Evolutionary conservation across 352 stramenopile species (phyloP), one percentile per base, ranked within the genome.

Genomic region (Phytophthora boehmeriae): DNA sequence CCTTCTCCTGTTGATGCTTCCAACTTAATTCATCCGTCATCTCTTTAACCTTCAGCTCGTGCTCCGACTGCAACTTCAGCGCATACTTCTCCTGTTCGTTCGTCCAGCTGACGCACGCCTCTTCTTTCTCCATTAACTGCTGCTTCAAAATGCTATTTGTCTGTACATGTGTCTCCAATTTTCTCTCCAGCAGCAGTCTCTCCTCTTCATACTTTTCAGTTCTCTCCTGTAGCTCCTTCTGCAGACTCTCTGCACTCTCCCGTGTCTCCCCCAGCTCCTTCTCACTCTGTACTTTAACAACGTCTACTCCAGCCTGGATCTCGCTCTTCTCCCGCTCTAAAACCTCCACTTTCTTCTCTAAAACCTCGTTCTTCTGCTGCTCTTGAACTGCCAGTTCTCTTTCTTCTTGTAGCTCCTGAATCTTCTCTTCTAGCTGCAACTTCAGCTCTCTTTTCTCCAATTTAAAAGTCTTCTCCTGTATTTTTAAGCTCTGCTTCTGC

Each of bases 71-170:
- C 32, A 59, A 4, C 23, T 8, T 43, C 16, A 52, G 1, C 16
- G 59, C 47, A 5, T 25, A 46, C 34, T 64, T 14, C 46, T 58
- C 22, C 13, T 20, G 38, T 14, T 71, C 43, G 44, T 1, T 54
- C 38, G 48, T 34, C 50, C 32, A 46, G 16, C 41, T 51, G 2
- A 0, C 23, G 4, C 10, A 17, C 16, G 70, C 59, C 19, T 74
- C 52, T 5, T 68, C 63, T 19, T 62, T 75, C 35, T 75, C 66
- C 10, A 59, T 10, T 42, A 75, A 32, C 22, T 75, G 61, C 23
- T 71, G 62, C 42, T 71, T 60, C 23, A 75, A 56, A 39, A 71
- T 71, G 10, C 46, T 65, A 9, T 36, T 62, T 14, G 66, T 75
- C 46, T 68, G 62, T 17, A 48, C 66, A 65, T 75, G 44, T 23